Evolutionary conservation across 257 asterid genomes (phyloP), one percentile per base, ranked within the genome.

Genomic region (Phtheirospermum japonicum): DNA sequence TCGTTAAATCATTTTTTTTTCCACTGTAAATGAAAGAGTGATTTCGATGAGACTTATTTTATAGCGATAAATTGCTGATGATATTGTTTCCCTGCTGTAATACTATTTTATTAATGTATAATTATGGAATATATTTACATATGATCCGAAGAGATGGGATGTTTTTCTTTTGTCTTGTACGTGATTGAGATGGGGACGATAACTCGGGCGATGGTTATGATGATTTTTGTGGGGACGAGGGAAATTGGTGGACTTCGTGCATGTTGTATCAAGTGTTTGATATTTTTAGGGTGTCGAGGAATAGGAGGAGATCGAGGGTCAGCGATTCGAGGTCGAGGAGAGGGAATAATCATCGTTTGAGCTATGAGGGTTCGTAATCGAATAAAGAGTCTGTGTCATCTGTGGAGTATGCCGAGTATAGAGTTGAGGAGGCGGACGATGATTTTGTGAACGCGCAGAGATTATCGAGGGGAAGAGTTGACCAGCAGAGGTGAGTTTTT

Each of bases 211-310:
- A 88, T 70, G 96, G 85, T 46, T 80, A 75, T 57, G 96, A 81
- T 16, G 84, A 83, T 36, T 83, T 82, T 59, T 90, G 75, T 10
- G 75, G 81, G 64, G 82, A 78, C n/a, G 79, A 84, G 51, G 76
- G 95, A 17, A 88, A 79, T 36, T 88, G 96, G 96, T 88, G 90
- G 90, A 83, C 82, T 0, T 88, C 95, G 8, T 88, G 96, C 70
- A 83, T 88, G 59, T 74, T 88, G 17, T 85, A 82, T 78, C 89
- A 85, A 59, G 88, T 85, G 34, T 88, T 88, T 74, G 85, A 83
- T 37, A 85, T 81, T 31, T 83, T 82, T 68, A 77, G 95, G 77
- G 42, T 78, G 8, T 85, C 90, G 52, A 85, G 96, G 75, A 88
- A 83, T 64, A 79, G 93, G 77, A 85, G 96, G 63, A 82, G 87